A percentile compares a stretch with the other conserved stretches of the same genome.
These are phyloP conservation scores for Patellifolia procumbens DNA, from an alignment of 179 eudicot genomes.

Conservation along the genomic window DNA sequence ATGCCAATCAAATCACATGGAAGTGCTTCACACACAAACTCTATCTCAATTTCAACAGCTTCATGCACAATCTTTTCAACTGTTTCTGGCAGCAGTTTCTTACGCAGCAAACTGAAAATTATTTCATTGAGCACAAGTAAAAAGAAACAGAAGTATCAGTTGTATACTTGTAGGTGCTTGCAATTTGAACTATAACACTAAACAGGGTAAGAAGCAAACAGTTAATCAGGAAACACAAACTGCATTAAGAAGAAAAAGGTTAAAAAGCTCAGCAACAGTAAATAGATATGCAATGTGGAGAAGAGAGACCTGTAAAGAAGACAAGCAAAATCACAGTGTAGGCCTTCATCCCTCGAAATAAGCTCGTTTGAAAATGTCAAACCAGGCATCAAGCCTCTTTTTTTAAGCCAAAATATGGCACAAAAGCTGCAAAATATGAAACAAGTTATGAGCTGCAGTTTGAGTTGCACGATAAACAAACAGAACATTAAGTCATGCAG, in stretches of 20 bases:
- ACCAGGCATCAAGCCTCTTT: conserved; percentile 84
- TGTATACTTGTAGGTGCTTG: neutral
- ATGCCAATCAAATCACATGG: conserved; percentile 85
- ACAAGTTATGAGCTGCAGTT: neutral
- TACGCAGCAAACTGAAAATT: conserved; percentile 48
- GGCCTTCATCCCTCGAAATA: conserved; percentile 83
- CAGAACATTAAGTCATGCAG: neutral
- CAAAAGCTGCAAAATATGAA: conserved; percentile 55
- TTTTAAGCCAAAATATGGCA: conserved; percentile 81
- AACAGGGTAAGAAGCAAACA: neutral
- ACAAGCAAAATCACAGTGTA: conserved; percentile 88
- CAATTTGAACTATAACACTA: neutral
- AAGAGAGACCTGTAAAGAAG: conserved; percentile 57
- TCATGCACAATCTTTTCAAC: conserved; percentile 64
- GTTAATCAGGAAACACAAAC: neutral
- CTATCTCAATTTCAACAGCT: conserved; percentile 80
- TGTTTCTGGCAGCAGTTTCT: conserved; percentile 39
- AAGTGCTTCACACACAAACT: conserved; percentile 81
- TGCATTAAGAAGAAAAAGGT: neutral
- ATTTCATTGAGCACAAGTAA: neutral
- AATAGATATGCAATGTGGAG: neutral
- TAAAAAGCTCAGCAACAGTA: neutral
- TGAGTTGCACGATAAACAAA: neutral
- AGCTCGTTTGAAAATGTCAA: conserved; percentile 82
- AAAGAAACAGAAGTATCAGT: neutral